Base-by-base conservation (phyloP, 1,139 yeast genomes). In the Arxiozyma bovina region DNA sequence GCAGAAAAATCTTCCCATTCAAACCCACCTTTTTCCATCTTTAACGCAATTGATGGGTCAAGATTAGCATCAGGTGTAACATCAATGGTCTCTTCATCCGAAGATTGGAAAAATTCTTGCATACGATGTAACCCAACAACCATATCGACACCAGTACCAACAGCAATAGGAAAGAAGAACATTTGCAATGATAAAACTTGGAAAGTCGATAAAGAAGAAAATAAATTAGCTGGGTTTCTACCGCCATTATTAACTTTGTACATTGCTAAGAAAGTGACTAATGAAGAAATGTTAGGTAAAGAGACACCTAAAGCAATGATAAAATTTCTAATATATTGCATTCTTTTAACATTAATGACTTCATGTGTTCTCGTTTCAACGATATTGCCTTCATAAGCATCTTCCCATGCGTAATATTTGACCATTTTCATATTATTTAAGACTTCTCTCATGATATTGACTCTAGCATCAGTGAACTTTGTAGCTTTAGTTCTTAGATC, bases 191-290 rank as follows among this genome's bases (percentile, higher is more conserved):
- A 73, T 64, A 87, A 75, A 42, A 82, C 77, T 61, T 83, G 83
- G 74, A 89, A 90, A 55, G 87, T 76, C 0, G 94, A 79, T 53
- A 90, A 74, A 15, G 96, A 85, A 0, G 96, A 80, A 66, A 90
- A 90, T n/a, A 89, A 81, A 42, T 78, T 73, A 2, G 89, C 91
- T 1, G 95, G 84, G 57, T 76, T 75, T 59, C 81, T 76, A 23
- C 71, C 74, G n/a, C 64, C 64, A 25, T 74, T 70, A 48, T 77
- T 72, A 5, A 82, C 71, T 45, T 78, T 82, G 61, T 83, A 84
- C 60, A 87, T 72, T 0, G 83, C 83, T 60, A 89, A 78, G 65
- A 89, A 90, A 0, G 96, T 78, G 1, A 83, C 75, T 78, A 86
- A 76, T 3, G 94, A 85, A 0, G 91, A 81, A 58, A 87, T 68